A percentile compares a stretch with the other conserved stretches of the same genome.
Conservation (phyloP, 805 yeast species). For the Naumovozyma dairenensis region DNA sequence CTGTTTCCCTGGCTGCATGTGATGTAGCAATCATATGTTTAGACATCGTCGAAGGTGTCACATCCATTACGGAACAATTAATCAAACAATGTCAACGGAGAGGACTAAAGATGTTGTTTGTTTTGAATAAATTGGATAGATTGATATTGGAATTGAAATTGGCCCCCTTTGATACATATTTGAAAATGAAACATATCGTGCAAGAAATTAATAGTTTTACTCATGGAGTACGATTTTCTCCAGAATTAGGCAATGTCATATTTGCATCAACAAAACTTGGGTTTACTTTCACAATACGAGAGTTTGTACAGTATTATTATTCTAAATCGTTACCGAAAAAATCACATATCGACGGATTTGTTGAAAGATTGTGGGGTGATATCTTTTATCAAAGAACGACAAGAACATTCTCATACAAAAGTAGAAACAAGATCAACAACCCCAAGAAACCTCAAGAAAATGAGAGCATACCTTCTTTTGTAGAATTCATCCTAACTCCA, state of each 20-base stretch:
- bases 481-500: slow-evolving; percentile 63
- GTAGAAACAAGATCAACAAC: slow-evolving; percentile 17
- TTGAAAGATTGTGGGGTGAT: slow-evolving; percentile 69
- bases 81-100: slow-evolving; percentile 43
- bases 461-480: slow-evolving; percentile 43
- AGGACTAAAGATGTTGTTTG: slow-evolving; percentile 45
- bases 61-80: slow-evolving; percentile 43
- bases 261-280: slow-evolving; percentile 62
- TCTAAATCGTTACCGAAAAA: slow-evolving; percentile 28
- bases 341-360: slow-evolving; percentile 34
- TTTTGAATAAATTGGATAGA: slow-evolving; percentile 77
- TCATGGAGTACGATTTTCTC: slow-evolving; percentile 38
- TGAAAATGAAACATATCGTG: slow-evolving; percentile 51
- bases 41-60: slow-evolving; percentile 81
- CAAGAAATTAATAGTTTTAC: slow-evolving; percentile 56
- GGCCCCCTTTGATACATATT: slow-evolving; percentile 64
- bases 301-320: slow-evolving; percentile 51
- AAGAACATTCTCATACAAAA: too few relatives aligned
- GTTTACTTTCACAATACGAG: slow-evolving; percentile 54
- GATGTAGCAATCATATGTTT: slow-evolving; percentile 65
- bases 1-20: slow-evolving; percentile 43
- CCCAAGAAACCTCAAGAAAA: slow-evolving; percentile 11
- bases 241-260: slow-evolving; percentile 54
- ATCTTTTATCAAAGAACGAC: slow-evolving; percentile 37
- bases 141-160: slow-evolving; percentile 69